Percentiles rank a stretch among this genome's conserved stretches.
These are phyloP conservation scores for Fusarium oligoseptatum DNA, from an alignment of 2,329 filamentous ascomycete genomes.

Conservation along the genomic window DNA sequence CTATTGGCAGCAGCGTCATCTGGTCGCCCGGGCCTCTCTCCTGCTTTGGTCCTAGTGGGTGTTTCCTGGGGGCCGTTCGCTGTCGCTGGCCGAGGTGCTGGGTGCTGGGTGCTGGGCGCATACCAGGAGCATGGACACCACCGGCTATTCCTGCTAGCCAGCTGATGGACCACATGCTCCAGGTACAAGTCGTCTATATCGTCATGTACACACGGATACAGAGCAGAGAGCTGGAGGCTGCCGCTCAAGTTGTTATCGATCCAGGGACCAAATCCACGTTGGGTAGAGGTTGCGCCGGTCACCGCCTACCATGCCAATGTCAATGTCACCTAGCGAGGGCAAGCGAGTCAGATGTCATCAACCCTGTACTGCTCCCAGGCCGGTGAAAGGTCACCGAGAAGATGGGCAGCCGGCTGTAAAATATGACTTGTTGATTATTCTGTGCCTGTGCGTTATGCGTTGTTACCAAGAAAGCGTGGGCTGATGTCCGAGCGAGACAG, in stretches of 20 bases:
- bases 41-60: conserved; percentile 19
- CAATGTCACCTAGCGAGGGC: conserved; percentile 3
- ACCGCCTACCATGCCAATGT: background rate
- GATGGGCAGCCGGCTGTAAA: conserved; percentile 2
- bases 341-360: conserved; percentile 31
- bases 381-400: conserved; percentile 3
- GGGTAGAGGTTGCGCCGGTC: background rate
- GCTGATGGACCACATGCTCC: background rate
- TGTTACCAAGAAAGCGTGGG: conserved; percentile 30
- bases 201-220: background rate
- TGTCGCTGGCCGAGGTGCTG: background rate
- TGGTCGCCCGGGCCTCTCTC: conserved; percentile 23
- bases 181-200: background rate
- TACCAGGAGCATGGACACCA: background rate
- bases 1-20: conserved; percentile 45
- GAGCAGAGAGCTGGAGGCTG: background rate
- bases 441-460: conserved; percentile 28
- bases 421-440: conserved; percentile 14
- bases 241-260: background rate
- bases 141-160: background rate
- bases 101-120: background rate
- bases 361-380: background rate
- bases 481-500: conserved; percentile 33
- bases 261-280: background rate
- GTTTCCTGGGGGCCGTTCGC: background rate